phyloP scores from a whole-genome alignment of 2,329 filamentous ascomycete species.

The Herpomyces periplanetae region DNA sequence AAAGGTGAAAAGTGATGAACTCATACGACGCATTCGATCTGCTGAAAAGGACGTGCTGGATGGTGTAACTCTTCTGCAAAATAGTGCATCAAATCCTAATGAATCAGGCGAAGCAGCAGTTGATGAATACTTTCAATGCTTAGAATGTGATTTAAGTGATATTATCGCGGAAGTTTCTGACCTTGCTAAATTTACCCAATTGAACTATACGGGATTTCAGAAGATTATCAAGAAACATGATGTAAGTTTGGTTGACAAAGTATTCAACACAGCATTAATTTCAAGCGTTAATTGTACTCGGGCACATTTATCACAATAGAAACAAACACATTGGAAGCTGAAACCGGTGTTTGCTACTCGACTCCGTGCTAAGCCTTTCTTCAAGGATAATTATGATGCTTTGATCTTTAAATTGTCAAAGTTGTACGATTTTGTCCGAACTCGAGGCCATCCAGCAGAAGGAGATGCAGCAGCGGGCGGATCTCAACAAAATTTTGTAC shows the following conservation, averaged over 20 bases:
- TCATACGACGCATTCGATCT: slow-evolving; percentile 49
- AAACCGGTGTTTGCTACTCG: slow-evolving; percentile 82
- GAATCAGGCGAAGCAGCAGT: slow-evolving; percentile 13
- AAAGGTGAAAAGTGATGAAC: slow-evolving; percentile 84
- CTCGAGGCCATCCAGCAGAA: slow-evolving; percentile 58
- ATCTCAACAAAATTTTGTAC: slow-evolving; percentile 68
- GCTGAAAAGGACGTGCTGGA: slow-evolving; percentile 65
- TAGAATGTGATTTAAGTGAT: slow-evolving; percentile 81
- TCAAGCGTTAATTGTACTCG: no score
- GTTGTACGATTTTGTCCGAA: slow-evolving; percentile 75
- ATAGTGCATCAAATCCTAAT: slow-evolving; percentile 9
- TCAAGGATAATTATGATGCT: slow-evolving; percentile 91
- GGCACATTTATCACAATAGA: no score
- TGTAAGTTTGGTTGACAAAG: slow-evolving; percentile 18
- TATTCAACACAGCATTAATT: no score
- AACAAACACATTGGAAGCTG: slow-evolving; percentile 71
- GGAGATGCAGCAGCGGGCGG: slow-evolving; percentile 73
- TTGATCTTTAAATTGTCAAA: slow-evolving; percentile 80
- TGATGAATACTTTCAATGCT: slow-evolving; percentile 68
- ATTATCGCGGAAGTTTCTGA: slow-evolving; percentile 96
- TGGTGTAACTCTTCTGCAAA: slow-evolving; percentile 19
- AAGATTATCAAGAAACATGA: slow-evolving; percentile 99
- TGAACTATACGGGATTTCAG: slow-evolving; percentile 96
- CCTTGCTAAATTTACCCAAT: slow-evolving; percentile 78
- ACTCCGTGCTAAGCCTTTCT: slow-evolving; percentile 84